Base-by-base conservation (phyloP, 2,329 filamentous ascomycete species). In the Botrytis porri region DNA sequence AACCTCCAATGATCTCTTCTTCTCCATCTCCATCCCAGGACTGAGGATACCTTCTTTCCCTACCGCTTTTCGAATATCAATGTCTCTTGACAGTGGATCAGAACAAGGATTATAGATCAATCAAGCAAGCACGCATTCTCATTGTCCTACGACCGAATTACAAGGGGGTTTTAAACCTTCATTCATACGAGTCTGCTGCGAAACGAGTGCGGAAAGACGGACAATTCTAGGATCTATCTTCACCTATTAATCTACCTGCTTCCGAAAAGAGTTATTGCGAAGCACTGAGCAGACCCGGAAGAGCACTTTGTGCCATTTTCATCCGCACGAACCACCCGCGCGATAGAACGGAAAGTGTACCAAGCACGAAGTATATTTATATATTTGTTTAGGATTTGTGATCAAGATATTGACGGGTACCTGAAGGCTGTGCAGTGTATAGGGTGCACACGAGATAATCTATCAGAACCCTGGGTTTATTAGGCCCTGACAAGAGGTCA, bases 351-450 rank as follows among this genome's bases (percentile, higher is more conserved):
- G 9, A 57, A 67, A 73, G 71, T 67, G 69, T 71, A 72, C 59
- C 3, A 37, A 61, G 59, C 73, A 73, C 59, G 59, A 37, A 61
- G 59, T 75, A 75, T 75, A 74, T 22, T 54, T 39, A 29, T 67
- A 57, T 67, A 48, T 48, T 48, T 75, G 73, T 75, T 74, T 59
- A 41, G 75, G 72, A 74, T 73, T 73, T 75, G 75, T 77, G 75
- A 77, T 65, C 66, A 41, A 65, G 48, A 57, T 57, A 57, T 61
- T 63, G 72, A 62, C 63, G 74, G 75, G 74, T 73, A 74, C 74
- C 74, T 69, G 72, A 72, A 74, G 75, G 77, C 74, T 78, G 77
- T 78, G 76, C 64, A 66, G n/a, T 41, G 35, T n/a, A 20, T 54
- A 57, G 25, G n/a, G 25, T 67, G 35, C 76, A 77, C 72, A 70